Percentiles rank a stretch among this genome's conserved stretches.
Conservation (phyloP, 768 basidiomycete species). For the Ramaria rubella region DNA sequence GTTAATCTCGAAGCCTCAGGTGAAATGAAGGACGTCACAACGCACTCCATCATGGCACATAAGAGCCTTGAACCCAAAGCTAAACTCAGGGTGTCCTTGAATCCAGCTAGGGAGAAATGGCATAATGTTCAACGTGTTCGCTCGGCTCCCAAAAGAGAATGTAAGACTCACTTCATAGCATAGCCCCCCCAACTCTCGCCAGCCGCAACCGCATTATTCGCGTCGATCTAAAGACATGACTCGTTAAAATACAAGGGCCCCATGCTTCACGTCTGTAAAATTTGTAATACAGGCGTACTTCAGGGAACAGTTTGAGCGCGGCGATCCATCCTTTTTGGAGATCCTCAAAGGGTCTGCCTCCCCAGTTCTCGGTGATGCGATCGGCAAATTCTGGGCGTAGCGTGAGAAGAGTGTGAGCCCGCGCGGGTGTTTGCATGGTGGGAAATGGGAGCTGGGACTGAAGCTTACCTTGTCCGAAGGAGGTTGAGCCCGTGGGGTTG, state of each 20-base stretch:
- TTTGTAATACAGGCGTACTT: conserved; percentile 35
- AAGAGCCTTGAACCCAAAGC: conserved; percentile 85
- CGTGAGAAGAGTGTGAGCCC: no score
- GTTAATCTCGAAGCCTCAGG: background rate
- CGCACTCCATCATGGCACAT: conserved; percentile 87
- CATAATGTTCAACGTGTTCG: background rate
- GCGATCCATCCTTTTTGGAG: conserved; percentile 70
- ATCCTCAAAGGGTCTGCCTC: conserved; percentile 79
- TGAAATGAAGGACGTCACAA: conserved; percentile 12
- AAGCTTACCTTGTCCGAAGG: conserved; percentile 75
- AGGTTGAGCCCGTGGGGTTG: conserved; percentile 92
- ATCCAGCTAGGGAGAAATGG: conserved; percentile 80
- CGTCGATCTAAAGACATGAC: conserved; percentile 47
- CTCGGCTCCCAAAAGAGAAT: background rate
- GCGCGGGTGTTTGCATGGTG: background rate
- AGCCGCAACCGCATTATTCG: conserved; percentile 35
- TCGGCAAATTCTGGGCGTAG: conserved; percentile 60
- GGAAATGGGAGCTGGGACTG: background rate
- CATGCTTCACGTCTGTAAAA: no score
- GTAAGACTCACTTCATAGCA: conserved; percentile 66
- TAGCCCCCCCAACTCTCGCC: conserved; percentile 87
- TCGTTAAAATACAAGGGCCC: no score
- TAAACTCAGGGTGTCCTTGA: conserved; percentile 85
- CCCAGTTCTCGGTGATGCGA: conserved; percentile 75
- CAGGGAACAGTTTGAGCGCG: conserved; percentile 57